A percentile compares a stretch with the other conserved stretches of the same genome.
These are phyloP conservation scores for Teratosphaeria pseudoeucalypti DNA, from an alignment of 2,329 filamentous ascomycete genomes.

Conservation along the genomic window DNA sequence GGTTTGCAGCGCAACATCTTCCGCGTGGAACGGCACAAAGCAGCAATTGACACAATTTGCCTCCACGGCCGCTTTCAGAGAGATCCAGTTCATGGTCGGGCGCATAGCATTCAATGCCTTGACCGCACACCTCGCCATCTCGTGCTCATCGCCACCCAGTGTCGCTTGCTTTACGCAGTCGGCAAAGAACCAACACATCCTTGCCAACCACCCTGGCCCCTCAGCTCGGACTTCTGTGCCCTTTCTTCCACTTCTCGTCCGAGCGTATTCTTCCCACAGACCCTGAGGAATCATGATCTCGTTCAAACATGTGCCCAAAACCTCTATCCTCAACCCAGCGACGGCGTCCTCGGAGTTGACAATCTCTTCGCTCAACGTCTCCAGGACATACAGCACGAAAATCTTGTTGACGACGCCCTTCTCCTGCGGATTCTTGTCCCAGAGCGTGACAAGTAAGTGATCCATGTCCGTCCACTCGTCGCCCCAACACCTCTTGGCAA, in stretches of 20 bases:
- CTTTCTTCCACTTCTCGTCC: slow-evolving; percentile 54
- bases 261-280: slow-evolving; percentile 56
- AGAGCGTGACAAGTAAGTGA: slow-evolving; percentile 65
- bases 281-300: slow-evolving; percentile 80
- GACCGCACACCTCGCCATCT: slow-evolving; percentile 59
- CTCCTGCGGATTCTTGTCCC: slow-evolving; percentile 40
- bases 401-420: slow-evolving; percentile 57
- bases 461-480: slow-evolving; percentile 95
- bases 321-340: slow-evolving; percentile 69
- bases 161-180: slow-evolving; percentile 51
- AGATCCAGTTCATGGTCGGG: slow-evolving; percentile 76
- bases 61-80: slow-evolving; percentile 67
- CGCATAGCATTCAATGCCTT: slow-evolving; percentile 69
- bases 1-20: slow-evolving; percentile 64
- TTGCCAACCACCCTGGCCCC: slow-evolving; percentile 75
- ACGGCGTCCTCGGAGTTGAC: slow-evolving; percentile 81
- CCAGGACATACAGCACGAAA: slow-evolving; percentile 77
- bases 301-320: slow-evolving; percentile 79
- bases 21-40: slow-evolving; percentile 58
- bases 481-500: slow-evolving; percentile 81
- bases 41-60: slow-evolving; percentile 61
- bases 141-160: slow-evolving; percentile 40
- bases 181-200: slow-evolving; percentile 63
- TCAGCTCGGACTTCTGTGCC: slow-evolving; percentile 57
- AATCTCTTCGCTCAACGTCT: slow-evolving; percentile 87